A percentile compares a stretch with the other conserved stretches of the same genome.
These are phyloP conservation scores for Vanilla planifolia DNA, from an alignment of 106 monocot species.

Conservation along the genomic window DNA sequence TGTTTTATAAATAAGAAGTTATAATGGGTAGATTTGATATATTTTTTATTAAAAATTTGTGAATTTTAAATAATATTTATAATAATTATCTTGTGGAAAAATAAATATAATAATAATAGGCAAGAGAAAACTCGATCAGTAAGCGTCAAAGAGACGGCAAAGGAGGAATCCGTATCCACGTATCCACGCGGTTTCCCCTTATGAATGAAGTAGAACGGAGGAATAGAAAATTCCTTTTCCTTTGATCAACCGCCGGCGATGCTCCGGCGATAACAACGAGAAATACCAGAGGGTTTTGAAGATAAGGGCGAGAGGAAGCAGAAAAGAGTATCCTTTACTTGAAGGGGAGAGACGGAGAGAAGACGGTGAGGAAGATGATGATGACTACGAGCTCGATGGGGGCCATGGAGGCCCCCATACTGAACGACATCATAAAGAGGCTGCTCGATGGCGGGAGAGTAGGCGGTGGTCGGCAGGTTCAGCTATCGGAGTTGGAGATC, in stretches of 20 bases:
- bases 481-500: slow-evolving; percentile 65
- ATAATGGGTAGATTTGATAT: too few species aligned
- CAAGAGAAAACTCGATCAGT: too few species aligned
- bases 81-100: too few species aligned
- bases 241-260: neutral
- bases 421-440: slow-evolving; percentile 45
- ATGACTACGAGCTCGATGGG: slow-evolving; percentile 62
- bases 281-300: neutral
- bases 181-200: neutral
- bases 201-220: neutral
- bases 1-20: too few species aligned
- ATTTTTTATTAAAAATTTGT: too few species aligned
- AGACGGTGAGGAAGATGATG: slow-evolving; percentile 27
- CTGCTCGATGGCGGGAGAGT: slow-evolving; percentile 20
- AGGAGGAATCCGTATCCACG: too few species aligned
- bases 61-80: too few species aligned
- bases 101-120: too few species aligned
- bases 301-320: neutral
- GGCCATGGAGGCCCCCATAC: slow-evolving; percentile 36
- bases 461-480: slow-evolving; percentile 34
- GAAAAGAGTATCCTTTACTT: neutral
- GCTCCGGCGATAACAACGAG: neutral
- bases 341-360: neutral
- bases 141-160: too few species aligned
- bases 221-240: neutral